A percentile compares a stretch with the other conserved stretches of the same genome.
Evolutionary conservation across 1,139 yeast genomes (phyloP).

Genomic region (Geotrichum aggregatum): DNA sequence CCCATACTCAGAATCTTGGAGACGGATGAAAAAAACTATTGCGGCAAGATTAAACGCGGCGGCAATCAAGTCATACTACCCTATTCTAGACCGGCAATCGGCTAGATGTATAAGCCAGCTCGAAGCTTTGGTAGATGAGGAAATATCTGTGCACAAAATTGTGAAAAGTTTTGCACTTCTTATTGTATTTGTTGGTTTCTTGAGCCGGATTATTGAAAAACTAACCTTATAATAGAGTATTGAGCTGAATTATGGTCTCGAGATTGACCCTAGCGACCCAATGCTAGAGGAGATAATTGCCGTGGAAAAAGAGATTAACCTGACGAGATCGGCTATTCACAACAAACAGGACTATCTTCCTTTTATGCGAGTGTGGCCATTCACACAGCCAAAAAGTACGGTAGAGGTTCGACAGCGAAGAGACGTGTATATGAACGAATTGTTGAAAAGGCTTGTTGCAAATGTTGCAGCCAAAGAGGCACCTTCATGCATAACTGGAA

Average conservation of each 20-base stretch:
- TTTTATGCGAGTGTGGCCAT: constrained; percentile 23
- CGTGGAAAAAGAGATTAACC: constrained; percentile 63
- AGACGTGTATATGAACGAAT: constrained; percentile 50
- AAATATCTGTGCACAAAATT: constrained; percentile 44
- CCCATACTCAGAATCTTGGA: constrained; percentile 57
- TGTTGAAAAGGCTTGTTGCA: constrained; percentile 33
- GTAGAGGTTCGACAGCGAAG: constrained; percentile 46
- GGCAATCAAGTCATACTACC: constrained; percentile 35
- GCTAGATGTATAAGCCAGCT: constrained; percentile 25
- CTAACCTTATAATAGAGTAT: constrained; percentile 41
- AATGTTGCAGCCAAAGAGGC: constrained; percentile 32
- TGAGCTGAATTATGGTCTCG: constrained; percentile 56
- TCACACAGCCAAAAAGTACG: constrained; percentile 31
- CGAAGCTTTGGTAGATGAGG: constrained; percentile 28
- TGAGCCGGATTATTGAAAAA: too few relatives aligned
- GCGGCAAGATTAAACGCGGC: constrained; percentile 49
- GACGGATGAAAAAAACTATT: constrained; percentile 52
- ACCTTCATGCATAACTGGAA: constrained; percentile 47
- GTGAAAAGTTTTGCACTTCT: constrained; percentile 52
- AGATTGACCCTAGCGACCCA: constrained; percentile 41
- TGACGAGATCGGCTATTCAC: constrained; percentile 59
- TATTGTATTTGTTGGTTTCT: constrained; percentile 2
- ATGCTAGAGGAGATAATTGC: constrained; percentile 54
- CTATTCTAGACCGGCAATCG: constrained; percentile 47
- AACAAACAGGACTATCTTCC: constrained; percentile 64